Percentiles rank a stretch among this genome's conserved stretches.
phyloP scores from a whole-genome alignment of 2,329 filamentous ascomycete species.

The Fusarium circinatum region DNA sequence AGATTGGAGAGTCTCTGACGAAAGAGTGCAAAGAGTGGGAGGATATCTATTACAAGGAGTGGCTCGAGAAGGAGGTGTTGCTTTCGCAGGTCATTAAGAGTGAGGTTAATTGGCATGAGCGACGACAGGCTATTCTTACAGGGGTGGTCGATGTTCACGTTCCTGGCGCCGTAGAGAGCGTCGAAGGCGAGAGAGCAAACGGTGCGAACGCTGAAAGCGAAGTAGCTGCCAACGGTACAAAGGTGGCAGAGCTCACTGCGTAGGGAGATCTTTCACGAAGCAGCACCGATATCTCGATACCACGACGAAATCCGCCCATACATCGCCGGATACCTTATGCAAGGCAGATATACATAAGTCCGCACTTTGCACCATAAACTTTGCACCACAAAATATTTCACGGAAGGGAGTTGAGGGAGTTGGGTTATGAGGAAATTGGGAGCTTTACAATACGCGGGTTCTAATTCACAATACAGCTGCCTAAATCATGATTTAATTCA shows the following conservation, averaged over 20 bases:
- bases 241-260: slow-evolving; percentile 7
- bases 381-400: slow-evolving; percentile 33
- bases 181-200: slow-evolving; percentile 40
- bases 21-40: slow-evolving; percentile 75
- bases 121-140: slow-evolving; percentile 65
- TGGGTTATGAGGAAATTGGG: slow-evolving; percentile 24
- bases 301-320: neutral
- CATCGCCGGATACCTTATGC: too few relatives aligned
- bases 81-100: slow-evolving; percentile 76
- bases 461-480: slow-evolving; percentile 3
- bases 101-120: slow-evolving; percentile 73
- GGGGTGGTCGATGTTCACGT: slow-evolving; percentile 59
- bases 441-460: slow-evolving; percentile 8
- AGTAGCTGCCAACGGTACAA: slow-evolving; percentile 11
- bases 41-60: slow-evolving; percentile 74
- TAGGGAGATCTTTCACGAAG: neutral
- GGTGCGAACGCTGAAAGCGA: slow-evolving; percentile 32
- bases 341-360: neutral
- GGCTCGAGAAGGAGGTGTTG: slow-evolving; percentile 82
- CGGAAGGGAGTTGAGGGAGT: slow-evolving; percentile 43
- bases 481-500: slow-evolving; percentile 27
- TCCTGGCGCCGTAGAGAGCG: slow-evolving; percentile 44
- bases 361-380: slow-evolving; percentile 30
- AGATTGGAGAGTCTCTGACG: slow-evolving; percentile 71
- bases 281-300: neutral